Conservation (phyloP, 1,284 basidiomycete genomes). For the Rhodofomes roseus region DNA sequence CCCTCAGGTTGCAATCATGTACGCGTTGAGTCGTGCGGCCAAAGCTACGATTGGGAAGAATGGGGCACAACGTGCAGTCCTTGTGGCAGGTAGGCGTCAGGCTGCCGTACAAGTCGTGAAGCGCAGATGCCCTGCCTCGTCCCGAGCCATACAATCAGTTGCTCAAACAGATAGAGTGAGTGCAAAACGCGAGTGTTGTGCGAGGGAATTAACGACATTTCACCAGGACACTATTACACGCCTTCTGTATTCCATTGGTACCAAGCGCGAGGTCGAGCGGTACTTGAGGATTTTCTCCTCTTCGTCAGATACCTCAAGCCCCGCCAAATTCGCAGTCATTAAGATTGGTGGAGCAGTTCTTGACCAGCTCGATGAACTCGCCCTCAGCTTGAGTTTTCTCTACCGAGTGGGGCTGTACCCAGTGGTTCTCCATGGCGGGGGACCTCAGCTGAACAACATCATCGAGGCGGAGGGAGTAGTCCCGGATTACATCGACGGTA, state of each 20-base stretch:
- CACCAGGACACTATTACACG: conserved; percentile 87
- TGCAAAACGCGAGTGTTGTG: not conserved
- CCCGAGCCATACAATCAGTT: conserved; percentile 6
- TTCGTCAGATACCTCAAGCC: conserved; percentile 76
- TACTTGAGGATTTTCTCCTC: conserved; percentile 95
- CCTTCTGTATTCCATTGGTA: conserved; percentile 91
- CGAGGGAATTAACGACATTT: not conserved
- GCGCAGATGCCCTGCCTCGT: not conserved
- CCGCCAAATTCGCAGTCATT: conserved; percentile 91
- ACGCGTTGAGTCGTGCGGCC: conserved; percentile 6
- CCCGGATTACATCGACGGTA: conserved; percentile 94
- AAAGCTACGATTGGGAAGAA: not conserved
- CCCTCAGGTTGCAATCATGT: conserved; percentile 2
- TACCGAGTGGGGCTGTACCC: conserved; percentile 94
- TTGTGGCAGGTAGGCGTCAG: conserved; percentile 4
- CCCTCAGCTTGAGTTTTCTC: conserved; percentile 89
- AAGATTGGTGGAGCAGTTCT: conserved; percentile 94
- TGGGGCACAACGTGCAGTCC: conserved; percentile 2
- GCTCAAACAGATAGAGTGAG: conserved; percentile 11
- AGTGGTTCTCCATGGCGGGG: conserved; percentile 90
- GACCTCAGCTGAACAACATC: conserved; percentile 91
- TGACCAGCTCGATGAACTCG: conserved; percentile 86
- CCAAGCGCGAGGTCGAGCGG: conserved; percentile 92
- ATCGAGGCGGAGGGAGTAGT: conserved; percentile 88
- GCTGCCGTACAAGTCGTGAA: conserved; percentile 8